Base-by-base conservation (phyloP, 179 eudicot genomes). In the Spergularia azorica region DNA sequence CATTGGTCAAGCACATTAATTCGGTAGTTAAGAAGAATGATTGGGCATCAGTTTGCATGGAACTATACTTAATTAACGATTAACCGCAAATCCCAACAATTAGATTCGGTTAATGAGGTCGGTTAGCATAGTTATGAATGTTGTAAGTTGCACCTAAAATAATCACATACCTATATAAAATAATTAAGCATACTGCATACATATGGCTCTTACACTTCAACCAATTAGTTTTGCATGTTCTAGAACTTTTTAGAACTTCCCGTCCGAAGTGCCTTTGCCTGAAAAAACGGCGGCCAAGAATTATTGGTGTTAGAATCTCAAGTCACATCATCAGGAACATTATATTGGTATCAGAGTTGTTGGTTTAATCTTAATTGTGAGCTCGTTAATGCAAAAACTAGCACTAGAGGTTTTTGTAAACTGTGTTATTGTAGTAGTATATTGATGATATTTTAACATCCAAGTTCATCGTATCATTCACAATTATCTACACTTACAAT, bases 91-190 rank as follows among this genome's bases (percentile, higher is more conserved):
- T 84, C 69, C 70, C 89, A 71, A 86, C 74, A 67, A 67, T 41
- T 50, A 78, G 85, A 77, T 86, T 84, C 84, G 64, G 62, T 55
- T 88, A 88, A 86, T 79, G 77, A 76, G 63, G 88, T 70, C 82
- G 38, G 48, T 79, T 16, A 76, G 63, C 18, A 75, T 4, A 43
- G 39, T 36, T 3, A 36, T 36, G 39, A 36, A 36, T 36, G 39
- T 36, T 36, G 39, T 36, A 36, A 36, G 39, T 36, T 36, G 39
- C 39, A 36, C 39, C 39, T 36, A 36, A 36, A 36, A 2, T 36
- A 36, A 36, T 0, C 39, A 36, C 4, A 36, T 36, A 36, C 39
- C 39, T 36, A 36, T 36, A 36, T 36, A 36, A 36, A 36, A 13
- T 78, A 43, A 67, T 73, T 78, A 73, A 70, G 67, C 73, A 77